Percentiles rank a stretch among this genome's conserved stretches.
Conservation (phyloP, 2,329 filamentous ascomycete genomes). For the Arthroderma sp. region DNA sequence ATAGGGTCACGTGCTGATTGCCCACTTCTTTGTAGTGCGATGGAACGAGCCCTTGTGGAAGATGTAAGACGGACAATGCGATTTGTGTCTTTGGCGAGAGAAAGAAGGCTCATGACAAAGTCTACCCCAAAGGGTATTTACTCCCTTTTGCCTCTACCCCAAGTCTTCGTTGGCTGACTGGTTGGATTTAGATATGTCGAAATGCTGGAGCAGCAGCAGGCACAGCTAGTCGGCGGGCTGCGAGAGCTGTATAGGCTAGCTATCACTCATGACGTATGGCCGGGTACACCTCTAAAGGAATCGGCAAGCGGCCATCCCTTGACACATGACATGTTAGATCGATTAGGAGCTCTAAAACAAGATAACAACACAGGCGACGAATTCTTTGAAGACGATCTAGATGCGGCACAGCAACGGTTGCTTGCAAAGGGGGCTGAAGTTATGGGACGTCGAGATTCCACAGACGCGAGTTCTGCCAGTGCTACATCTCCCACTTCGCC, state of each 20-base stretch:
- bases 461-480: constrained; percentile 46
- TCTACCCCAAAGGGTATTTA: constrained; percentile 52
- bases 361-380: constrained; percentile 34
- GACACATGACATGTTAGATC: constrained; percentile 50
- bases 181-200: constrained; percentile 43
- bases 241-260: constrained; percentile 47
- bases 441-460: constrained; percentile 41
- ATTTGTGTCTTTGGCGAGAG: constrained; percentile 53
- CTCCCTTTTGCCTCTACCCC: constrained; percentile 2
- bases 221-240: constrained; percentile 47
- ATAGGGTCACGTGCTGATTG: background rate
- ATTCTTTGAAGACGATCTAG: constrained; percentile 47
- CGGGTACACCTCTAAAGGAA: constrained; percentile 40
- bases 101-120: constrained; percentile 54
- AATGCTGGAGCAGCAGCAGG: constrained; percentile 54
- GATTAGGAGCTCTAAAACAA: constrained; percentile 44
- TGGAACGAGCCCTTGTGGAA: constrained; percentile 46
- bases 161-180: constrained; percentile 1
- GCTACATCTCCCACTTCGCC: constrained; percentile 29
- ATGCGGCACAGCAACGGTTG: constrained; percentile 42
- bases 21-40: constrained; percentile 38
- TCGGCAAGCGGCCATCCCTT: constrained; percentile 42
- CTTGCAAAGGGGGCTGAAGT: constrained; percentile 40
- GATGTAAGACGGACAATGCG: constrained; percentile 51
- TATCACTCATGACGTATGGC: constrained; percentile 42